Base-by-base conservation (phyloP, 139 green algal genomes). In the Zygnema cylindricum region DNA sequence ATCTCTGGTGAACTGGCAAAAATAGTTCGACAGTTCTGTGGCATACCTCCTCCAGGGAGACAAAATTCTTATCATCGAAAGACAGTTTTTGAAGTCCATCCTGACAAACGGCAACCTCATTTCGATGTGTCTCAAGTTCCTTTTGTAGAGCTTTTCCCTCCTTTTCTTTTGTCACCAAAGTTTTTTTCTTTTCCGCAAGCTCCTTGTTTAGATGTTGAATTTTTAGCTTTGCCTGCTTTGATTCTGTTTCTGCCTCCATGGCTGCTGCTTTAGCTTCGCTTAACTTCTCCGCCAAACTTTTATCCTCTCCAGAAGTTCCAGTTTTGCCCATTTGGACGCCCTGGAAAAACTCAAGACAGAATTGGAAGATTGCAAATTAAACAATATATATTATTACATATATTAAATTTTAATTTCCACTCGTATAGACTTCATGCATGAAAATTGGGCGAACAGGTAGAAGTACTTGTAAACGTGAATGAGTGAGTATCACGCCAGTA, bases 151-250 rank as follows among this genome's bases (percentile, higher is more conserved):
- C 42, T 30, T 25, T 69, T 1, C 92, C 94, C 85, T 97, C 96
- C 86, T 96, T 95, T 81, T 97, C 85, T 92, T 97, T 98, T 30
- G 91, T 79, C 3, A 90, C 91, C 39, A 97, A 86, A 35, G 83
- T 85, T 92, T 96, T 97, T 35, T 88, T 82, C 88, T 95, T 91
- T 76, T 94, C 93, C 35, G 75, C 89, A 69, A 98, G 89, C 89
- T 98, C 94, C 93, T 98, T 98, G 57, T 91, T 77, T 1, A 96
- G 77, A 84, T 98, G 96, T 92, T 96, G 96, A 2, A 88, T 90
- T 33, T 91, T 90, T 32, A 97, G 87, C 0, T 94, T 93, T 0
- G 93, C 93, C 69, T 94, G 88, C 88, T 97, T 95, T 1, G 82
- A 88, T 33, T 96, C 93, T 0, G 94, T 93, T 63, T 95, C 93